Conservation (phyloP, 2,329 filamentous ascomycete species). For the Stylonectria norvegica region DNA sequence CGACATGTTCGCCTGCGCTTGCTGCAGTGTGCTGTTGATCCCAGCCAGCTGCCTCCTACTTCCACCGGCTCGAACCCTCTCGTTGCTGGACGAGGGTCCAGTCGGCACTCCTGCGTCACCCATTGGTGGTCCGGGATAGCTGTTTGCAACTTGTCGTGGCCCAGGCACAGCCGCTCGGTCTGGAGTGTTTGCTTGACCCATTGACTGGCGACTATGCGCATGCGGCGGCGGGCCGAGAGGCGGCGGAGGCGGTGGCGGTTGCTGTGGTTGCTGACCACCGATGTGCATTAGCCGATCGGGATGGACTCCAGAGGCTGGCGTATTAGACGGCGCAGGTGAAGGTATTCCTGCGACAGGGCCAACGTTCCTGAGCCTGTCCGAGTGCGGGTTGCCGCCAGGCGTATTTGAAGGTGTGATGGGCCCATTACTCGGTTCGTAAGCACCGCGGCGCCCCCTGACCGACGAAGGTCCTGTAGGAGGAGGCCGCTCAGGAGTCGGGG, state of each 20-base stretch:
- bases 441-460: conserved; percentile 44
- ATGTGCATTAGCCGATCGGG: conserved; percentile 51
- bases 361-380: conserved; percentile 43
- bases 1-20: conserved; percentile 44
- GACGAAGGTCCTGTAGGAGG: conserved; percentile 54
- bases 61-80: conserved; percentile 37
- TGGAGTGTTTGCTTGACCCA: conserved; percentile 29
- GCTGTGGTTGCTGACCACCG: conserved; percentile 24
- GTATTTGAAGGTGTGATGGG: conserved; percentile 29
- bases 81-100: conserved; percentile 34
- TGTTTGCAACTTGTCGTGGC: conserved; percentile 23
- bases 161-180: conserved; percentile 27
- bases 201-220: conserved; percentile 30
- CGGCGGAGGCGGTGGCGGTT: conserved; percentile 32
- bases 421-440: conserved; percentile 36
- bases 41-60: conserved; percentile 54
- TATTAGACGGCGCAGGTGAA: conserved; percentile 23
- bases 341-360: conserved; percentile 22
- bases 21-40: conserved; percentile 57
- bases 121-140: conserved; percentile 21
- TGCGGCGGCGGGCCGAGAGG: conserved; percentile 29
- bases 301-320: conserved; percentile 39
- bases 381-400: conserved; percentile 30
- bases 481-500: conserved; percentile 47
- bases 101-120: conserved; percentile 32